phyloP scores from a whole-genome alignment of 2,329 filamentous ascomycete species.

The Sclerotinia subarctica region DNA sequence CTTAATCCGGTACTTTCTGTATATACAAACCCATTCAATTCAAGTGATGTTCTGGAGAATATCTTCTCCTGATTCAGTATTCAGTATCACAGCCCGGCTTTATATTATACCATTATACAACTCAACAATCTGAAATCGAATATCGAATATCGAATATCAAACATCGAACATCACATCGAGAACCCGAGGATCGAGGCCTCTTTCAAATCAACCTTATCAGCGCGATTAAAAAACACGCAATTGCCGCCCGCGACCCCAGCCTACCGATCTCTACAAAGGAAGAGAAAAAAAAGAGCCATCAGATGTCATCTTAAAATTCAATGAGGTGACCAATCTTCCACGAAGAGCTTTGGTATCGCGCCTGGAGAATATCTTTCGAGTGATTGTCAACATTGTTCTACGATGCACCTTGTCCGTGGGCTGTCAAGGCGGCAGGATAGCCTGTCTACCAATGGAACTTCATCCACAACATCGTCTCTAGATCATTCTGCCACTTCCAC shows the following conservation, averaged over 20 bases:
- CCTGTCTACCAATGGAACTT: constrained; percentile 9
- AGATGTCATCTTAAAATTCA: constrained; percentile 12
- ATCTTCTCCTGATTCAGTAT: background rate
- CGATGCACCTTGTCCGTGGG: constrained; percentile 7
- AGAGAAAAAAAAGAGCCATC: background rate
- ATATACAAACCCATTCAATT: background rate
- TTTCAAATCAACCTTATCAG: constrained; percentile 5
- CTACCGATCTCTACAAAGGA: background rate
- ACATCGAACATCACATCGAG: background rate
- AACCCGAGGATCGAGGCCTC: background rate
- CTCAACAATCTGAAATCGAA: background rate
- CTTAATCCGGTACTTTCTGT: background rate
- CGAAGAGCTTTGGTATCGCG: constrained; percentile 9
- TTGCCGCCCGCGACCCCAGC: constrained; percentile 10
- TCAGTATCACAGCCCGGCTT: background rate
- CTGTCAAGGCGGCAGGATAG: constrained; percentile 17
- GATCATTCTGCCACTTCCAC: background rate
- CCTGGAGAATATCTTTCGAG: background rate
- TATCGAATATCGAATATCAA: too few relatives aligned
- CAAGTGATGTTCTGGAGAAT: background rate
- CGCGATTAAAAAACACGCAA: constrained; percentile 14
- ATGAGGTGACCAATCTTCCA: constrained; percentile 20
- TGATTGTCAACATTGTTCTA: constrained; percentile 15
- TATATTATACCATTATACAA: background rate
- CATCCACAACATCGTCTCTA: constrained; percentile 2